phyloP scores from a whole-genome alignment of 75 land plant species.

The Pseudotsuga menziesii region DNA sequence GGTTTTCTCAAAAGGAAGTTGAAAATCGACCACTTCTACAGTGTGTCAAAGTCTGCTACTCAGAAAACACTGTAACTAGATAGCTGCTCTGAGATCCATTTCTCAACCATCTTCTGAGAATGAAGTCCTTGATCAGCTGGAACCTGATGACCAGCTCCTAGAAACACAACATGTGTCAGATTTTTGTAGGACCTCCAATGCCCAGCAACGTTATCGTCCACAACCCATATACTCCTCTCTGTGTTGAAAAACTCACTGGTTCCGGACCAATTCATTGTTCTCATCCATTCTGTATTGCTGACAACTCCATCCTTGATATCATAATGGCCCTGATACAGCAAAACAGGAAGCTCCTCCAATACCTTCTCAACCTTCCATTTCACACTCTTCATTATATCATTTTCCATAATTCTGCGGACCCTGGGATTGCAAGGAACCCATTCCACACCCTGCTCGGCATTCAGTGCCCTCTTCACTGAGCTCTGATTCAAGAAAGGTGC shows the following conservation, averaged over 20 bases:
- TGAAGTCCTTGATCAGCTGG: conserved; percentile 26
- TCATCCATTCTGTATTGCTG: conserved; percentile 35
- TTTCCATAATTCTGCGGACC: conserved; percentile 8
- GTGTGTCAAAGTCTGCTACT: neutral
- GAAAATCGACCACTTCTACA: neutral
- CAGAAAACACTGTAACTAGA: neutral
- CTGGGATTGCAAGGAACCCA: conserved; percentile 17
- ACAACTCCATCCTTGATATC: conserved; percentile 40
- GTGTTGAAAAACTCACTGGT: conserved; percentile 17
- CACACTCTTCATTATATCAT: conserved; percentile 35
- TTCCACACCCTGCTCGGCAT: neutral
- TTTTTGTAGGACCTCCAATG: conserved; percentile 18
- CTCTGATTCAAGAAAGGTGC: conserved; percentile 24
- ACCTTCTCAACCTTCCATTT: conserved; percentile 43
- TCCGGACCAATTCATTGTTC: conserved; percentile 20
- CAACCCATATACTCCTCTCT: conserved; percentile 29
- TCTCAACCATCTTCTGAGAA: conserved; percentile 33
- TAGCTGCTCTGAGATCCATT: conserved; percentile 19
- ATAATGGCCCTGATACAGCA: conserved; percentile 39
- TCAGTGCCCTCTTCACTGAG: conserved; percentile 14
- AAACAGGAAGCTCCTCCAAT: conserved; percentile 25
- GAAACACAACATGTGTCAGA: conserved; percentile 10
- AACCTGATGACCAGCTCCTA: conserved; percentile 22
- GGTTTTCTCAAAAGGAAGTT: neutral
- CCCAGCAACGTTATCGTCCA: conserved; percentile 22